Base-by-base conservation (phyloP, 1,139 yeast genomes). In the Blastobotrys petasosporus region DNA sequence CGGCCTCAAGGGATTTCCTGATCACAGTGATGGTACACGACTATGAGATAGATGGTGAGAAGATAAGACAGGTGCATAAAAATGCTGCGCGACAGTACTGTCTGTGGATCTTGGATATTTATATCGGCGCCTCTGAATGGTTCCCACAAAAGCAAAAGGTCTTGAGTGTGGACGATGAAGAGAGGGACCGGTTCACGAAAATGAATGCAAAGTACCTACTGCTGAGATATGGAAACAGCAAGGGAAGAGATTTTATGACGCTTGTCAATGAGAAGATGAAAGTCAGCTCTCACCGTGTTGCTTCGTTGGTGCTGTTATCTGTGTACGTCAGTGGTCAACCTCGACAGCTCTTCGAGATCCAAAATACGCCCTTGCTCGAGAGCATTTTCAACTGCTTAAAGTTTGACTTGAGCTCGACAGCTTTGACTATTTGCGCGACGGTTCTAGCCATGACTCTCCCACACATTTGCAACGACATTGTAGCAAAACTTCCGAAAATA, bases 381-480 rank as follows among this genome's bases (percentile, higher is more conserved):
- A 71, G 64, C 37, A 51, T 81, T 4, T 57, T 76, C 41, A 61
- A 65, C 37, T 68, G 76, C 44, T 58, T 77, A 28, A 59, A 71
- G 48, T 64, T 64, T 37, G 87, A 81, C 54, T 60, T 65, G 13
- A 68, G 75, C 36, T 68, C 71, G 7, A 63, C 70, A 2, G 62
- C 70, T 1, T 61, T 80, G 13, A 65, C 70, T 29, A 63, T 74
- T 6, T 69, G 75, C 2, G 56, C 76, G 12, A 69, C 75, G 1
- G 60, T 71, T 0, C 52, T 80, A 42, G 70, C 75, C 5, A 78
- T 81, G 82, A 49, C 75, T 8, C 57, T 80, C 6, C 86, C 86
- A 0, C 77, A 76, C 51, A 60, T 77, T 1, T 68, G 75, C 46
- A 62, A 64, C 28, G 62, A 56, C 15, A 55, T 77, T 2, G 59